Conservation (phyloP, 2,329 filamentous ascomycete species). For the Graphium sp. region DNA sequence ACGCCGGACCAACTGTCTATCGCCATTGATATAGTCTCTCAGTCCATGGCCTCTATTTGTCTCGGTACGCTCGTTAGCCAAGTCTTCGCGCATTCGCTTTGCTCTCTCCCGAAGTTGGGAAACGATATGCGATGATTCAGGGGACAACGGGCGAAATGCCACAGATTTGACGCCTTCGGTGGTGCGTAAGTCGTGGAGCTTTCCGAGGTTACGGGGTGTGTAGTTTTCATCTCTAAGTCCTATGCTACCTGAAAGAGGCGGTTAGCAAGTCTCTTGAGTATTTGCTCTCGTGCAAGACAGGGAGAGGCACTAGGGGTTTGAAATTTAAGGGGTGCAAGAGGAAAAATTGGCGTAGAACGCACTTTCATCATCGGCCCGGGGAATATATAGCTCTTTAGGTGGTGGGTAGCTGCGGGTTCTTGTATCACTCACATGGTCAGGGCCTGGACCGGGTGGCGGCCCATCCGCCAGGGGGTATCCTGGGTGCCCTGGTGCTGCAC, state of each 20-base stretch:
- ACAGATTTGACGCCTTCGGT: slow-evolving; percentile 20
- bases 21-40: slow-evolving; percentile 7
- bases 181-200: slow-evolving; percentile 3
- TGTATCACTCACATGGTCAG: slow-evolving; percentile 25
- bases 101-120: background rate
- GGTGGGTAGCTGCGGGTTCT: background rate
- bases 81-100: background rate
- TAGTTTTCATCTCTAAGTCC: background rate
- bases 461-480: slow-evolving; percentile 12
- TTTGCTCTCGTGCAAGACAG: background rate
- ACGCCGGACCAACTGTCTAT: slow-evolving; percentile 15
- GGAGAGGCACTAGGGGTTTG: background rate
- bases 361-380: background rate
- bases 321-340: background rate
- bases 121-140: slow-evolving; percentile 12
- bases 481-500: slow-evolving; percentile 10
- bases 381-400: background rate
- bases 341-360: background rate
- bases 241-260: background rate
- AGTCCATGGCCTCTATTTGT: background rate
- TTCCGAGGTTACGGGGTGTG: background rate
- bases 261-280: background rate
- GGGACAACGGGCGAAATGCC: slow-evolving; percentile 29
- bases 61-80: background rate
- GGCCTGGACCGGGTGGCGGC: slow-evolving; percentile 16